These are phyloP conservation scores for Mycosphaerelloides madeirae DNA, from an alignment of 2,329 filamentous ascomycete species.

Conservation along the genomic window DNA sequence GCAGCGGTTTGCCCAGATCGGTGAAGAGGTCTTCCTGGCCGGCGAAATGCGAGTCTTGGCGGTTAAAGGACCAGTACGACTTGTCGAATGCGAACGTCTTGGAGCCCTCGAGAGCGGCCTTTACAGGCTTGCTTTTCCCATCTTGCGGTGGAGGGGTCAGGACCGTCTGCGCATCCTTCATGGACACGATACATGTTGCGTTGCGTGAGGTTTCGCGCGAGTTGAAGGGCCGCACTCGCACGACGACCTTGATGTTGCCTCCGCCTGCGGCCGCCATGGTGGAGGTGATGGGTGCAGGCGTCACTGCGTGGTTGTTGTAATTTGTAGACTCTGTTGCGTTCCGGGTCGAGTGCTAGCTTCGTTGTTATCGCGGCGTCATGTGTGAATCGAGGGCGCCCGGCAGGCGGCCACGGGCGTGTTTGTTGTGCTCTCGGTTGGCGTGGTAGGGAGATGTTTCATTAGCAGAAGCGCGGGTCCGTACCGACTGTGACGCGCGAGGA, in stretches of 20 bases:
- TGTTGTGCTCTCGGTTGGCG: too few species aligned
- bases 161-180: slow-evolving; percentile 89
- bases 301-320: slow-evolving; percentile 1
- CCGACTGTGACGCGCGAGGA: too few species aligned
- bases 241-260: slow-evolving; percentile 99
- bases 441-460: too few species aligned
- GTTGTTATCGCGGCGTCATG: slow-evolving; percentile 7
- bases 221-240: slow-evolving; percentile 93
- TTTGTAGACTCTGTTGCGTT: too few species aligned
- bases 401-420: slow-evolving; percentile 8
- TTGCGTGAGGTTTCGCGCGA: slow-evolving; percentile 75
- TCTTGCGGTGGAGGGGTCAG: slow-evolving; percentile 65
- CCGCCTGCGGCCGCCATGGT: slow-evolving; percentile 51
- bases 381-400: slow-evolving; percentile 2
- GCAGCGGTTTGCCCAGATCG: slow-evolving; percentile 80
- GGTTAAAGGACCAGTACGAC: slow-evolving; percentile 97
- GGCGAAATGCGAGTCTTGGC: slow-evolving; percentile 73
- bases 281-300: not conserved
- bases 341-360: not conserved
- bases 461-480: too few species aligned
- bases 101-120: slow-evolving; percentile 58
- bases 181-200: slow-evolving; percentile 94
- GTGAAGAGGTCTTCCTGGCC: slow-evolving; percentile 84
- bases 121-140: slow-evolving; percentile 60
- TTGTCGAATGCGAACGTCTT: slow-evolving; percentile 95